Percentiles rank a stretch among this genome's conserved stretches.
Evolutionary conservation across 2,329 filamentous ascomycete species (phyloP).

Genomic region (Huntiella bhutanensis): DNA sequence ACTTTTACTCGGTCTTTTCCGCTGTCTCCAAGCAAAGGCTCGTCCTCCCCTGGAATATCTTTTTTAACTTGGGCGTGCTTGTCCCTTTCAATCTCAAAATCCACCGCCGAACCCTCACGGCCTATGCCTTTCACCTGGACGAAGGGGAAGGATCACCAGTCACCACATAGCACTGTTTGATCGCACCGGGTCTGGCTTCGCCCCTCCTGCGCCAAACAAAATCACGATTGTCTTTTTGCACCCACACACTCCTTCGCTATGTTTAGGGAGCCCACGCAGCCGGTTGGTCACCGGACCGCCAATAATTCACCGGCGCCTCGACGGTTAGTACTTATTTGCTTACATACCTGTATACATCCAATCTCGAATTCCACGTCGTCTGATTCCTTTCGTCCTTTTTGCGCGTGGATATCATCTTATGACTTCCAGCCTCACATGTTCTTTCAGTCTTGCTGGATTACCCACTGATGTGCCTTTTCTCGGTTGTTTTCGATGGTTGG

Average conservation of each 20-base stretch:
- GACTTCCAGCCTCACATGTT: neutral
- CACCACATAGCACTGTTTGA: too few relatives aligned
- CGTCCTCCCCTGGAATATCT: too few relatives aligned
- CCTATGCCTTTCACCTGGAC: too few relatives aligned
- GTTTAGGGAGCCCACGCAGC: conserved; percentile 10
- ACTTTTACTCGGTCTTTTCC: too few relatives aligned
- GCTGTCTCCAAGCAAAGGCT: too few relatives aligned
- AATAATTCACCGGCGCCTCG: conserved; percentile 5
- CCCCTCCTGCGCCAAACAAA: neutral
- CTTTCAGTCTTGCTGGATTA: neutral
- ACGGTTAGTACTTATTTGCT: conserved; percentile 4
- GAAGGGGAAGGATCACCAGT: too few relatives aligned
- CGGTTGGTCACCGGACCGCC: conserved; percentile 6
- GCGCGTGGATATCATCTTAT: neutral
- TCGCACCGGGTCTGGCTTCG: too few relatives aligned
- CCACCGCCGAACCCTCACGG: too few relatives aligned
- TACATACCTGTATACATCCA: neutral
- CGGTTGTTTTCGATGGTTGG: neutral
- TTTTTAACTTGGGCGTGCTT: too few relatives aligned
- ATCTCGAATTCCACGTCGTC: too few relatives aligned
- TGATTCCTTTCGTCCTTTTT: neutral
- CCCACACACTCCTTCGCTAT: conserved; percentile 13
- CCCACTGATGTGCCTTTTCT: too few relatives aligned
- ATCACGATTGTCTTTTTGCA: neutral
- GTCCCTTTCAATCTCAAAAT: too few relatives aligned